A percentile compares a stretch with the other conserved stretches of the same genome.
Conservation (phyloP, 441 rosid genomes). For the Cnidoscolus chayamansa region DNA sequence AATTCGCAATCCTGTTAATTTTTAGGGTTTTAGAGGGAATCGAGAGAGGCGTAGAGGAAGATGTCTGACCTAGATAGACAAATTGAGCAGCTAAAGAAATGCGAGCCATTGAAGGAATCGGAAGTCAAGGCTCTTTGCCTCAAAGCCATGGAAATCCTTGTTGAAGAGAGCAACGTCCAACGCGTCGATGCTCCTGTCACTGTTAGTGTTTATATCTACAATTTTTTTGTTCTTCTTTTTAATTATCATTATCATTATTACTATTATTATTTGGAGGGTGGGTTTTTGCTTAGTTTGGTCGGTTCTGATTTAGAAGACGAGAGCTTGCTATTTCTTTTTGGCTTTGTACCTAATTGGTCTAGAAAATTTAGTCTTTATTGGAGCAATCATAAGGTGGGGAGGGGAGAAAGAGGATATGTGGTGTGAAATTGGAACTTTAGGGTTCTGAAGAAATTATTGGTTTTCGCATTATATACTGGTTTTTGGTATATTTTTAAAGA, state of each 20-base stretch:
- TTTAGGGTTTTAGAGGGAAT: slow-evolving; percentile 3
- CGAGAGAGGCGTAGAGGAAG: slow-evolving; percentile 15
- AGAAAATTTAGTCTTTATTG: neutral
- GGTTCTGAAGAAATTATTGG: neutral
- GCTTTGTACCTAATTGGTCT: neutral
- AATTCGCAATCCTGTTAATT: neutral
- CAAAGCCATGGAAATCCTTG: slow-evolving; percentile 89
- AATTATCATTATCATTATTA: too few relatives aligned
- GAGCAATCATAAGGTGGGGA: neutral
- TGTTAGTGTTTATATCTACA: slow-evolving; percentile 28
- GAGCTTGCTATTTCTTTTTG: neutral
- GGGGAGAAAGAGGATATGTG: neutral
- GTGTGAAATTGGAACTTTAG: neutral
- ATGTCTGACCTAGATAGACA: slow-evolving; percentile 92
- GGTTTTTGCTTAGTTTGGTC: neutral
- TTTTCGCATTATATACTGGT: neutral
- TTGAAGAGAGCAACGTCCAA: slow-evolving; percentile 95
- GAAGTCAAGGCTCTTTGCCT: slow-evolving; percentile 89
- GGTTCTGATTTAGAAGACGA: neutral
- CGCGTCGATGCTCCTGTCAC: slow-evolving; percentile 92
- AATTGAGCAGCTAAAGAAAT: slow-evolving; percentile 86
- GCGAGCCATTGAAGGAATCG: slow-evolving; percentile 86
- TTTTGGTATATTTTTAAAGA: neutral
- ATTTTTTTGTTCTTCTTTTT: neutral
- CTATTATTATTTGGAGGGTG: neutral